Percentiles rank a stretch among this genome's conserved stretches.
phyloP scores from a whole-genome alignment of 371 early-diverging fungal genomes.

The Apophysomyces ossiformis region DNA sequence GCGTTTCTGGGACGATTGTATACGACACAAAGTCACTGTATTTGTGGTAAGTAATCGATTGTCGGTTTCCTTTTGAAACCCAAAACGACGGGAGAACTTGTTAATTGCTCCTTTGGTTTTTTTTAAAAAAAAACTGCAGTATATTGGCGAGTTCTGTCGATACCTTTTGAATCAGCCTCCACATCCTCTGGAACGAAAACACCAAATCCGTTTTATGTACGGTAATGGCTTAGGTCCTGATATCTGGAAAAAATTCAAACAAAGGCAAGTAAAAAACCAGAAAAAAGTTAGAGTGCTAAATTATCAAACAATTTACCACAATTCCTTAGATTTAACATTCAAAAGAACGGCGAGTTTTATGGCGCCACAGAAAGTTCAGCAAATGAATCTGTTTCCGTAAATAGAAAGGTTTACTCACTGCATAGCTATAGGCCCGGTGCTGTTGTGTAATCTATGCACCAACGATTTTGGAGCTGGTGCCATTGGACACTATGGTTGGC shows the following conservation, averaged over 20 bases:
- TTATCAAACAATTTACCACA: background rate
- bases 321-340: conserved; percentile 44
- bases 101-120: background rate
- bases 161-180: conserved; percentile 61
- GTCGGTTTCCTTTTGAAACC: too few species aligned
- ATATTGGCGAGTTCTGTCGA: conserved; percentile 76
- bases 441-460: conserved; percentile 52
- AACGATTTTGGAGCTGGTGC: conserved; percentile 56
- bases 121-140: conserved; percentile 22
- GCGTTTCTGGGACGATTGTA: conserved; percentile 31
- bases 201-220: conserved; percentile 54
- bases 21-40: conserved; percentile 19
- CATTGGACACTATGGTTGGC: conserved; percentile 47
- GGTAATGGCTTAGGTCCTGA: conserved; percentile 78
- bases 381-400: too few species aligned
- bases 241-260: conserved; percentile 63
- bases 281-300: background rate
- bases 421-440: conserved; percentile 24
- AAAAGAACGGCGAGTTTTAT: conserved; percentile 62
- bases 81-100: too few species aligned
- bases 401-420: too few species aligned
- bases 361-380: conserved; percentile 59
- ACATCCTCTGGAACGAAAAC: conserved; percentile 51
- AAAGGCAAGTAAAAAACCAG: conserved; percentile 18
- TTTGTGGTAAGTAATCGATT: conserved; percentile 8